These are phyloP conservation scores for Yueomyces sp. DNA, from an alignment of 805 yeast genomes.

Conservation along the genomic window DNA sequence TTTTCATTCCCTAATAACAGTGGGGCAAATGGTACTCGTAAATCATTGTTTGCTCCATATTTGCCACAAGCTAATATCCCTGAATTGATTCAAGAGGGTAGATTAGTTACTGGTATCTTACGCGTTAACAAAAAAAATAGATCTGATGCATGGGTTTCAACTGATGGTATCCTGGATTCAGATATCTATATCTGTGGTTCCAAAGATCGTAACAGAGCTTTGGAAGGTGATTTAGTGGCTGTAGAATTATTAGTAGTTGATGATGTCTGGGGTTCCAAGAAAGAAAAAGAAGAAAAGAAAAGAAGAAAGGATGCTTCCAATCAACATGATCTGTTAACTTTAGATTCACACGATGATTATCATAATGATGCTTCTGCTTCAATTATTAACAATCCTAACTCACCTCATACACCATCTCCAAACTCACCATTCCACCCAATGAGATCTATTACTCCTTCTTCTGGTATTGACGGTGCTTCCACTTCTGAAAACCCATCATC, in stretches of 20 bases:
- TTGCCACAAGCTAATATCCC: conserved; percentile 90
- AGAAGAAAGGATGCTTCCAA: conserved; percentile 57
- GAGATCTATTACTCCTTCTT: not conserved
- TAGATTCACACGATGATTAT: conserved; percentile 44
- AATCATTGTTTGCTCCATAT: conserved; percentile 89
- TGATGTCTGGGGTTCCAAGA: conserved; percentile 93
- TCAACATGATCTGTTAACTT: conserved; percentile 27
- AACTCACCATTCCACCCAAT: conserved; percentile 1
- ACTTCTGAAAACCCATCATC: conserved; percentile 21
- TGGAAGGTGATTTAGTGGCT: conserved; percentile 94
- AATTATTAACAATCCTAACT: conserved; percentile 11
- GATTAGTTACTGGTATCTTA: conserved; percentile 80
- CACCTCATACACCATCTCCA: conserved; percentile 8
- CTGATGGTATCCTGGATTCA: conserved; percentile 90
- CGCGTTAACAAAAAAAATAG: conserved; percentile 93
- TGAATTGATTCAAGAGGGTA: conserved; percentile 75
- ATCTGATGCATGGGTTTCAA: conserved; percentile 96
- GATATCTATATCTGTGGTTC: conserved; percentile 97
- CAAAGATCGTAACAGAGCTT: conserved; percentile 92
- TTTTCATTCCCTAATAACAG: conserved; percentile 27
- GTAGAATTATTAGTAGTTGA: conserved; percentile 89
- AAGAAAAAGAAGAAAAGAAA: conserved; percentile 95
- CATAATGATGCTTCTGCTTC: conserved; percentile 73
- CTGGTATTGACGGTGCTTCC: conserved; percentile 22
- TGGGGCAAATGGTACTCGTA: conserved; percentile 37